Base-by-base conservation (phyloP, 805 yeast species). In the Candida broadrunensis region DNA sequence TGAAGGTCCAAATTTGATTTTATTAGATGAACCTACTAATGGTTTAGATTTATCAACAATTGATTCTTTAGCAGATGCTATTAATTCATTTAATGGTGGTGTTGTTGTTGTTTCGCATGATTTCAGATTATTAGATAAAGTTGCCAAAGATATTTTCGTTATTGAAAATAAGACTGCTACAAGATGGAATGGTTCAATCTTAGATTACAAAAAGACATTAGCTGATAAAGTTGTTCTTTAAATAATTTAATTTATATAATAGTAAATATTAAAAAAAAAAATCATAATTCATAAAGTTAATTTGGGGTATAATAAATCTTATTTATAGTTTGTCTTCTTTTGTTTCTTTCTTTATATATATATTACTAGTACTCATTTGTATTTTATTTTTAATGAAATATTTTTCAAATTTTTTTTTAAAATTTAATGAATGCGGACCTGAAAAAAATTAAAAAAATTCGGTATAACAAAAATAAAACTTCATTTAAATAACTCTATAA, bases 21-120 rank as follows among this genome's bases (percentile, higher is more conserved):
- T 93, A 63, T 77, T 93, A 72, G 99, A 93, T 77, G 99, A 93
- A 83, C 99, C 99, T 80, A 93, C 99, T 52, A 93, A 93, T 79
- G 98, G 98, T 78, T 77, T 93, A 70, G 99, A 93, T 77, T 91
- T 93, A 57, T 89, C 97, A 60, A 90, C 99, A 38, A 93, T 93
- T 63, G 99, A 93, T 71, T 93, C 99, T 33, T 77, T 93, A 58
- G 99, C 97, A 39, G 95, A 85, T 42, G 99, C 99, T 50, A 91
- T 93, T 64, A 83, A 89, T 52, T 85, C 80, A 24, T 93, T 87
- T 78, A 86, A 83, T 62, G 99, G 99, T 72, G 99, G 99, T 78
- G 97, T 91, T 40, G 95, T 89, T 52, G 96, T 93, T 44, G 99
- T 93, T 51, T 89, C 97, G 47, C 99, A 93, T 80, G 99, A 93